Base-by-base conservation (phyloP, 2,329 filamentous ascomycete species). In the Ophiocordyceps sinensis region DNA sequence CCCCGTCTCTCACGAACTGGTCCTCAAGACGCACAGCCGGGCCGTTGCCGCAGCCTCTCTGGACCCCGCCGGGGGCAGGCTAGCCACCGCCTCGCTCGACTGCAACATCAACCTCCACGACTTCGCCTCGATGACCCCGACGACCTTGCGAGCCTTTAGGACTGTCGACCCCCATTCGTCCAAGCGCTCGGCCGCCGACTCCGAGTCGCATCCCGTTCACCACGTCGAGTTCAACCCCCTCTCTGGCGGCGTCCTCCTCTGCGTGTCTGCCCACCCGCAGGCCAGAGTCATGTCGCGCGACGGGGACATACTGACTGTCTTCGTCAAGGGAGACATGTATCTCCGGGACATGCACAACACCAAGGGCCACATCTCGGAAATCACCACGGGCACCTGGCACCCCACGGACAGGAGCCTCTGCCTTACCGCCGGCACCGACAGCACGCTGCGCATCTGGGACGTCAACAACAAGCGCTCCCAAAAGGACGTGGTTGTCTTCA, bases 261-360 rank as follows among this genome's bases (percentile, higher is more conserved):
- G 91, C 50, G 71, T 96, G 36, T 83, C 87, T 8, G 87, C 89
- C 7, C 85, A 89, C 34, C 81, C 89, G 2, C 89, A 96, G 59
- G 85, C 89, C 12, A 88, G 87, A 59, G 79, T 98, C 21, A 71
- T 96, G 58, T 85, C 77, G 51, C 79, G 91, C 53, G 89, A 98
- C 64, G 91, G 91, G 32, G 85, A 93, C 36, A 71, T 83, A 8
- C 53, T 93, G 38, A 81, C 82, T 1, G 87, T 95, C 55, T 96
- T 94, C 49, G 82, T 87, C 50, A 98, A 98, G 63, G 91, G 91
- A 37, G 91, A 98, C 58, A 96, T 96, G 88, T 98, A 98, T 54
- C 65, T 98, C 49, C 76, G 89, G 41, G 91, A 98, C 59, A 93
- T 96, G 82, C 77, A 95, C 62, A 88, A 96, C 58, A 98, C 91